Conservation (phyloP, 768 basidiomycete species). For the Phaeolepiota aurea region DNA sequence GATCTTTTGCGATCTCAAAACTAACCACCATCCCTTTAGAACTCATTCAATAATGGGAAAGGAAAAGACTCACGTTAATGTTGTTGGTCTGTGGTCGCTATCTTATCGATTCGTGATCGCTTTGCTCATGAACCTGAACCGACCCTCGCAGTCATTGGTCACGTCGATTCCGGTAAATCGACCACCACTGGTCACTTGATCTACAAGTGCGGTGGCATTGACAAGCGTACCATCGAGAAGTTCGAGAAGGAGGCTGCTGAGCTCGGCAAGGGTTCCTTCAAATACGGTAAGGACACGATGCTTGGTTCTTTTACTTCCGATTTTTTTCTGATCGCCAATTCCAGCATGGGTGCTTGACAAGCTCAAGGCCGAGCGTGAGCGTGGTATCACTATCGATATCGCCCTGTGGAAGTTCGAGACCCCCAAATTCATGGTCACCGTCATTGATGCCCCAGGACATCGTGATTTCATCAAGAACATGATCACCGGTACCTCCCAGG, state of each 20-base stretch:
- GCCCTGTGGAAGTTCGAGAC: slow-evolving; percentile 99
- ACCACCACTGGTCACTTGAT: slow-evolving; percentile 99
- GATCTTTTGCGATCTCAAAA: slow-evolving; percentile 18
- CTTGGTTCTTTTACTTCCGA: slow-evolving; percentile 6
- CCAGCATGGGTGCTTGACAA: slow-evolving; percentile 99
- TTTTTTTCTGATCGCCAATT: slow-evolving; percentile 15
- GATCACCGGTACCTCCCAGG: slow-evolving; percentile 99
- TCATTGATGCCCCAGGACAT: slow-evolving; percentile 99
- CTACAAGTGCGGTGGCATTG: slow-evolving; percentile 99
- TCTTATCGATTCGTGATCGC: slow-evolving; percentile 17
- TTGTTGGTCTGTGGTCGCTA: slow-evolving; percentile 68
- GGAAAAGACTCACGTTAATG: slow-evolving; percentile 95
- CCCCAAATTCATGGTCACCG: slow-evolving; percentile 90
- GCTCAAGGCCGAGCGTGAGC: slow-evolving; percentile 99
- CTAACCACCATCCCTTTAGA: slow-evolving; percentile 27
- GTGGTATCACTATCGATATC: slow-evolving; percentile 99
- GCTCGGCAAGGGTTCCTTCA: slow-evolving; percentile 98
- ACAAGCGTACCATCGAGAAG: slow-evolving; percentile 99
- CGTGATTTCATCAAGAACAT: slow-evolving; percentile 99
- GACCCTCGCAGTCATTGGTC: slow-evolving; percentile 76
- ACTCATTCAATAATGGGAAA: slow-evolving; percentile 84
- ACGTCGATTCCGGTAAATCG: slow-evolving; percentile 99
- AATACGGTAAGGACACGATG: slow-evolving; percentile 64
- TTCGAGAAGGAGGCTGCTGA: slow-evolving; percentile 99
- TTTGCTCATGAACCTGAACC: slow-evolving; percentile 16